Percentiles rank a stretch among this genome's conserved stretches.
phyloP scores from a whole-genome alignment of 179 eudicot species.

The Heliamphora pulchella region DNA sequence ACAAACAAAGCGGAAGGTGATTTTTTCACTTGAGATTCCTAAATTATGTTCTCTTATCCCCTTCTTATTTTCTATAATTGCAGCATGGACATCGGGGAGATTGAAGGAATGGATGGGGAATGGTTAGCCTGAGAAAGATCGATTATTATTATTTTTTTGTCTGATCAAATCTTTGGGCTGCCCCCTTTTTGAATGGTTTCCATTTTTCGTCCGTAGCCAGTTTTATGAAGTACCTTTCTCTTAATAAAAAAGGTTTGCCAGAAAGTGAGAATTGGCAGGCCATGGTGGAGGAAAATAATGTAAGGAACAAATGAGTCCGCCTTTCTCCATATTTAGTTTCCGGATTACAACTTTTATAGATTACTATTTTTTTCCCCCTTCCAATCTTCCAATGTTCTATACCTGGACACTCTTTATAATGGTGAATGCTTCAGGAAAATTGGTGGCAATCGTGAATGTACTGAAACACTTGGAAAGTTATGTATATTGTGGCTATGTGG shows the following conservation, averaged over 20 bases:
- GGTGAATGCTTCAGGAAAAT: too few species aligned
- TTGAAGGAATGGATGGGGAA: conserved; percentile 67
- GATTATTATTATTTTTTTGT: conserved; percentile 10
- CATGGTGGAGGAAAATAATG: conserved; percentile 15
- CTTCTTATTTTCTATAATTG: neutral
- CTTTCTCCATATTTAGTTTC: neutral
- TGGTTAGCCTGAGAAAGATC: conserved; percentile 31
- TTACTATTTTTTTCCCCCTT: too few species aligned
- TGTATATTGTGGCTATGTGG: too few species aligned
- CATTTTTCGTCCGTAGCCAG: neutral
- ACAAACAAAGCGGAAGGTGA: too few species aligned
- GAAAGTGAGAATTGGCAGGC: conserved; percentile 13
- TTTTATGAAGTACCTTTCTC: neutral
- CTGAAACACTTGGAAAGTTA: too few species aligned
- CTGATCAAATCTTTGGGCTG: conserved; percentile 7
- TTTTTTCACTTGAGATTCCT: neutral
- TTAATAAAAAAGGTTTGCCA: conserved; percentile 15
- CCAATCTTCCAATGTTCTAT: too few species aligned
- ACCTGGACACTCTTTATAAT: too few species aligned
- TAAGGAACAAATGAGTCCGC: conserved; percentile 4
- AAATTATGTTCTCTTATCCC: neutral
- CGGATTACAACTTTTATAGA: neutral
- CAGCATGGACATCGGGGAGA: conserved; percentile 78
- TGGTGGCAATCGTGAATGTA: too few species aligned
- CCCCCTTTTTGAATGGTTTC: neutral